Evolutionary conservation across 257 asterid species (phyloP).

Genomic region (Petunia axillaris): DNA sequence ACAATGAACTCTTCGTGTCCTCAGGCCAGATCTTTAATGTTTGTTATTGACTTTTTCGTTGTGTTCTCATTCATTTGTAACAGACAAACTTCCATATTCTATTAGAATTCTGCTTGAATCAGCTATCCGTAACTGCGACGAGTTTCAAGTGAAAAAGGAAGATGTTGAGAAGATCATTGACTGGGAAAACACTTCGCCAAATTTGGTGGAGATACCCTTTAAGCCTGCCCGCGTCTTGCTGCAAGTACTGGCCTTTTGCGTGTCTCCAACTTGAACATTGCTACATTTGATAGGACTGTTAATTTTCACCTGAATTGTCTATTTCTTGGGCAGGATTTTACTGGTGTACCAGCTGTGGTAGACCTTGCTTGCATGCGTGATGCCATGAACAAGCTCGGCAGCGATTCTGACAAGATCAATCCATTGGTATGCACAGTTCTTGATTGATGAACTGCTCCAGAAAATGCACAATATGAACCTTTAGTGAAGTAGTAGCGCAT

Average conservation of each 20-base stretch:
- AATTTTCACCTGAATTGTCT: background rate
- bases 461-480: too few relatives aligned
- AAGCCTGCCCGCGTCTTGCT: constrained; percentile 96
- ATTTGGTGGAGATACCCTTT: constrained; percentile 91
- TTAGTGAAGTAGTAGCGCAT: too few relatives aligned
- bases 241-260: constrained; percentile 59
- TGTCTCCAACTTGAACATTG: background rate
- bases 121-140: constrained; percentile 94
- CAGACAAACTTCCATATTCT: constrained; percentile 95
- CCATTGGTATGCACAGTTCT: constrained; percentile 66
- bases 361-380: constrained; percentile 98
- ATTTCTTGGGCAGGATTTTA: constrained; percentile 66
- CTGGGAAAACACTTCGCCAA: constrained; percentile 85
- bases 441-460: too few relatives aligned
- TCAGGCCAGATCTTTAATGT: background rate
- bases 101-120: constrained; percentile 93
- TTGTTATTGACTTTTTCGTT: background rate
- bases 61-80: background rate
- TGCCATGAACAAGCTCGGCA: constrained; percentile 94
- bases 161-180: constrained; percentile 95
- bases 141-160: constrained; percentile 86
- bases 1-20: background rate
- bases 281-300: too few relatives aligned
- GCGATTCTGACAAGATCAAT: constrained; percentile 92
- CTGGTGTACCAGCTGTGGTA: constrained; percentile 96